Conservation (phyloP, 768 basidiomycete species). For the Xanthoconium purpureum region DNA sequence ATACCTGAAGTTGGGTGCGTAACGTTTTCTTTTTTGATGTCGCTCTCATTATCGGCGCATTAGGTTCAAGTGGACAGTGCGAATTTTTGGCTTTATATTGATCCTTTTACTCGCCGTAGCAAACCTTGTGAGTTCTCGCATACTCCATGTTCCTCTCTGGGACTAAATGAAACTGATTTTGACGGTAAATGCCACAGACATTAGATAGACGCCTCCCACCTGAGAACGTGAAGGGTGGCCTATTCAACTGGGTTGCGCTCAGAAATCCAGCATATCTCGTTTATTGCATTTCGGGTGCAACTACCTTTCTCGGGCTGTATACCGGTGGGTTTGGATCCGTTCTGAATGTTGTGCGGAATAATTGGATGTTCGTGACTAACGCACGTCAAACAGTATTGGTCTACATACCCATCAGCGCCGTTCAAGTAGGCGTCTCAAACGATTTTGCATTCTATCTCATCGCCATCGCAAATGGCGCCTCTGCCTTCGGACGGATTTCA, state of each 20-base stretch:
- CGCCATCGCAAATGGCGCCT: constrained; percentile 65
- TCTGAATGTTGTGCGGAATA: no score
- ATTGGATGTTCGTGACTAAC: not conserved
- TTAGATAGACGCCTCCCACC: constrained; percentile 53
- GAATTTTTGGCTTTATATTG: constrained; percentile 65
- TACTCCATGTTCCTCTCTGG: not conserved
- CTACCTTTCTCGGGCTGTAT: constrained; percentile 67
- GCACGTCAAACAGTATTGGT: constrained; percentile 49
- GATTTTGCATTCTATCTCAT: constrained; percentile 63
- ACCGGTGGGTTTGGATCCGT: constrained; percentile 41
- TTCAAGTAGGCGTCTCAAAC: constrained; percentile 43
- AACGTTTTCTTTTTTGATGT: not conserved
- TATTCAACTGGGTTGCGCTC: constrained; percentile 55
- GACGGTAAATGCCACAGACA: constrained; percentile 10
- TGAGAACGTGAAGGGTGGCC: constrained; percentile 48
- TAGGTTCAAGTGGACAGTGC: constrained; percentile 79
- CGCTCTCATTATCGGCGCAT: not conserved
- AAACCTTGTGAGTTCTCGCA: constrained; percentile 43
- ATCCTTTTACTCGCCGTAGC: constrained; percentile 48
- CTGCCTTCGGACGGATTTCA: constrained; percentile 56
- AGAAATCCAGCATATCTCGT: constrained; percentile 45
- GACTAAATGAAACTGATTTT: not conserved
- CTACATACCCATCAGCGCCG: constrained; percentile 61
- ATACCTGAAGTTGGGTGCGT: constrained; percentile 54
- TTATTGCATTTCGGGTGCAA: constrained; percentile 55